Conservation (phyloP, 2,329 filamentous ascomycete species). For the Nothomitra cinnamomea region DNA sequence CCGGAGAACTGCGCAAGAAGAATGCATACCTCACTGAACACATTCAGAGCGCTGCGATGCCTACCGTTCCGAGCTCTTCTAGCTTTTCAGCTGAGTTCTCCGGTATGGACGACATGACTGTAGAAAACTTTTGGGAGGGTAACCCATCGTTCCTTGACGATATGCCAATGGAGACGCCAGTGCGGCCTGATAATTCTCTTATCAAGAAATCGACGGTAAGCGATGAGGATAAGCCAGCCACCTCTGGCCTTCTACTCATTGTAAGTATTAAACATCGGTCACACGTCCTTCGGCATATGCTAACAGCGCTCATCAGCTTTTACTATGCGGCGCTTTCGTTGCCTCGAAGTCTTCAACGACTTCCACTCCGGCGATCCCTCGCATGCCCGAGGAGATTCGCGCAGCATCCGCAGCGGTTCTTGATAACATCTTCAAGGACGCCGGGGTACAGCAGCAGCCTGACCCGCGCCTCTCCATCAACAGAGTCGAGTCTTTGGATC, state of each 20-base stretch:
- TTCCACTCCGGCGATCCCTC: conserved; percentile 47
- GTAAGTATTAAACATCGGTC: conserved; percentile 1
- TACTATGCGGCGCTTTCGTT: conserved; percentile 91
- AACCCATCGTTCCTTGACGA: conserved; percentile 56
- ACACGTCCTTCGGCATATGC: not conserved
- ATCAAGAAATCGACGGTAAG: conserved; percentile 21
- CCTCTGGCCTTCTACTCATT: conserved; percentile 73
- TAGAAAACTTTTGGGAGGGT: conserved; percentile 70
- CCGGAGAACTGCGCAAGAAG: conserved; percentile 82
- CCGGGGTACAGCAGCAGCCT: conserved; percentile 45
- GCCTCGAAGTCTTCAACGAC: conserved; percentile 63
- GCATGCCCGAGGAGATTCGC: conserved; percentile 65
- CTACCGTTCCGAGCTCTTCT: conserved; percentile 37
- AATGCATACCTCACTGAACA: conserved; percentile 64
- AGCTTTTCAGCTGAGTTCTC: conserved; percentile 55
- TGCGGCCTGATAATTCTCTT: not conserved
- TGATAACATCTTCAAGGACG: conserved; percentile 68
- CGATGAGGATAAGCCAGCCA: conserved; percentile 40
- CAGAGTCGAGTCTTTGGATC: conserved; percentile 22
- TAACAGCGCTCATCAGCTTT: conserved; percentile 34
- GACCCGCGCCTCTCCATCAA: conserved; percentile 24
- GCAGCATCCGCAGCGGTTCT: conserved; percentile 62
- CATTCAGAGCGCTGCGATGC: conserved; percentile 34
- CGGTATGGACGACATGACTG: conserved; percentile 67
- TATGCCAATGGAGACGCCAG: conserved; percentile 33